Evolutionary conservation across 192 early-diverging fungal species (phyloP), one percentile per base, ranked within the genome.

Genomic region (Gamsiella multidivaricata): DNA sequence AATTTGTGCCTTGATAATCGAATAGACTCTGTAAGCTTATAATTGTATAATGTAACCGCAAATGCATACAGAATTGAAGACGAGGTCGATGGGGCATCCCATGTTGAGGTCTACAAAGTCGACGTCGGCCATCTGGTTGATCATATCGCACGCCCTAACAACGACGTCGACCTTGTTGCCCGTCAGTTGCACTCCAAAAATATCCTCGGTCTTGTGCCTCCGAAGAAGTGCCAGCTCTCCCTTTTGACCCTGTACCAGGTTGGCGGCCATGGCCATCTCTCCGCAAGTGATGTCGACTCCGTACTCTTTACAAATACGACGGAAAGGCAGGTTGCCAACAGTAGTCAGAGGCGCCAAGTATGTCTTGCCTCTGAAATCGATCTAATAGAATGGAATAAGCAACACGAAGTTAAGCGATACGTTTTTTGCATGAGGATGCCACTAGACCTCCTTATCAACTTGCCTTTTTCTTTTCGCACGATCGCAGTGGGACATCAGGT

Each of bases 51-150:
- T 22, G 17, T 1, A 23, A 65, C 20, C 6, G 2, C 5, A 22
- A 36, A 29, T 2, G 60, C 66, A 47, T 76, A 84, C 85, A 57
- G 69, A 82, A 50, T 90, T 90, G 61, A 82, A 94, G 29, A 97
- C 88, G 20, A 91, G 70, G 53, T 99, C 97, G 29, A 97, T 93
- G 14, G 97, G 97, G 80, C 97, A 99, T 0, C 97, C 97, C 88
- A 95, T 83, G 81, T 99, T 99, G 55, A 99, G 70, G 80, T 99
- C 97, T 29, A 99, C 87, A 81, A 99, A 99, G 74, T 99, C 96
- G 17, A 97, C 89, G 9, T 88, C 80, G 23, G 89, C 85, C 29
- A 86, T 82, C 29, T 83, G 58, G 56, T 87, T 84, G 51, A 98
- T 81, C 15, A 91, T 55, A 70, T 97, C 94, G 29, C 89, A 87